These are phyloP conservation scores for Leishmania amazonensis DNA, from an alignment of 208 protist species.

Conservation along the genomic window DNA sequence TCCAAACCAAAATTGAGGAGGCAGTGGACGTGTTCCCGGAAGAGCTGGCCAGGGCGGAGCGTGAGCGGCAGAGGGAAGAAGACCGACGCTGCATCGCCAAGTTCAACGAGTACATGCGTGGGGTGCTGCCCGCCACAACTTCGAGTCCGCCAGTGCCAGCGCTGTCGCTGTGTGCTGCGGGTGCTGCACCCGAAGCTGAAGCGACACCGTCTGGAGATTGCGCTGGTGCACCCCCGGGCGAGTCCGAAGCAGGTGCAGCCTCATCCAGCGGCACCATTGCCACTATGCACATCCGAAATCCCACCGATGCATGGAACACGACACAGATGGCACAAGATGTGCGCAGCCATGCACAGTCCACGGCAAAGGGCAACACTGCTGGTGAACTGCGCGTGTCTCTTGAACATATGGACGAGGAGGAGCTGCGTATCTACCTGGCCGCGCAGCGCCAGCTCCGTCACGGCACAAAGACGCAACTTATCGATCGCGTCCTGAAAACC, in stretches of 20 bases:
- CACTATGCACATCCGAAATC: slow-evolving; percentile 85
- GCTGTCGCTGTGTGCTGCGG: background rate
- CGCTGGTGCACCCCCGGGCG: background rate
- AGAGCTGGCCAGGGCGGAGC: slow-evolving; percentile 71
- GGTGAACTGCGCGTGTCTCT: slow-evolving; percentile 50
- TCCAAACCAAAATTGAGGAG: slow-evolving; percentile 87
- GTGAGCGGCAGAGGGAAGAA: slow-evolving; percentile 61
- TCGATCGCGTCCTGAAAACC: slow-evolving; percentile 67
- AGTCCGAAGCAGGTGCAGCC: background rate
- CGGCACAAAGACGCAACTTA: slow-evolving; percentile 68
- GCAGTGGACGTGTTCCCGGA: slow-evolving; percentile 71
- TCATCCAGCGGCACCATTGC: slow-evolving; percentile 5
- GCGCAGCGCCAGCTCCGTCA: slow-evolving; percentile 84
- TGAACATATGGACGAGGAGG: slow-evolving; percentile 76
- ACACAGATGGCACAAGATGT: slow-evolving; percentile 64
- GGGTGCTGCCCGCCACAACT: slow-evolving; percentile 47
- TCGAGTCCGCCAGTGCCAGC: slow-evolving; percentile 3
- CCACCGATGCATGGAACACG: slow-evolving; percentile 79
- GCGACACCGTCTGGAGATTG: background rate
- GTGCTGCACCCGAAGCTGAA: background rate
- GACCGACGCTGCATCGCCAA: slow-evolving; percentile 75
- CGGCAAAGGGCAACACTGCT: slow-evolving; percentile 35
- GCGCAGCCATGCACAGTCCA: slow-evolving; percentile 27
- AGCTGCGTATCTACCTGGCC: slow-evolving; percentile 90
- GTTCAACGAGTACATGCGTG: slow-evolving; percentile 86